Percentiles rank a stretch among this genome's conserved stretches.
Conservation (phyloP, 2,329 filamentous ascomycete genomes). For the Arthrobotrys sinensis region DNA sequence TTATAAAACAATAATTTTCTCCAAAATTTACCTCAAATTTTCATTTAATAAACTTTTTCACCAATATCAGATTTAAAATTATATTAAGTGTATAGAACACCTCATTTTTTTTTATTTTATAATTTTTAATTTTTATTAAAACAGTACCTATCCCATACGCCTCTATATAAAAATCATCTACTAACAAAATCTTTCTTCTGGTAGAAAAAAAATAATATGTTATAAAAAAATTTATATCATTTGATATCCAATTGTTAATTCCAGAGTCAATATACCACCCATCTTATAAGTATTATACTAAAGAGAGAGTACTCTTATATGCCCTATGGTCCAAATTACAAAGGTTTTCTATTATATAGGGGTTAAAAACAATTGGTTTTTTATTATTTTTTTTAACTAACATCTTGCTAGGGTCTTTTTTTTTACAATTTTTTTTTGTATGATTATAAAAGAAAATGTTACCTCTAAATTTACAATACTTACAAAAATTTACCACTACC, state of each 20-base stretch:
- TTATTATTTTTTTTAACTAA: constrained; percentile 9
- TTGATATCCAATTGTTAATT: constrained; percentile 1
- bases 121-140: constrained; percentile 6
- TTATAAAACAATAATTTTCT: neutral
- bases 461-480: no score
- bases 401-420: neutral
- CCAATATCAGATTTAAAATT: constrained; percentile 18
- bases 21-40: constrained; percentile 1
- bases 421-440: neutral
- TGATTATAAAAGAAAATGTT: neutral
- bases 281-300: neutral
- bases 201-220: neutral
- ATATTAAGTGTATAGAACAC: neutral
- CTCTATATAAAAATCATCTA: neutral
- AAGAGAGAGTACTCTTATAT: constrained; percentile 21
- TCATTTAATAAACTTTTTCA: neutral
- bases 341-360: neutral
- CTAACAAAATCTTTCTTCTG: neutral
- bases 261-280: neutral
- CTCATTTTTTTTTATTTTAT: constrained; percentile 18
- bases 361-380: neutral
- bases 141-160: neutral
- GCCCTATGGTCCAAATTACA: neutral
- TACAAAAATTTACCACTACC: neutral
- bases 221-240: constrained; percentile 2